phyloP scores from a whole-genome alignment of 352 stramenopile genomes.

The Phytopythium litorale region DNA sequence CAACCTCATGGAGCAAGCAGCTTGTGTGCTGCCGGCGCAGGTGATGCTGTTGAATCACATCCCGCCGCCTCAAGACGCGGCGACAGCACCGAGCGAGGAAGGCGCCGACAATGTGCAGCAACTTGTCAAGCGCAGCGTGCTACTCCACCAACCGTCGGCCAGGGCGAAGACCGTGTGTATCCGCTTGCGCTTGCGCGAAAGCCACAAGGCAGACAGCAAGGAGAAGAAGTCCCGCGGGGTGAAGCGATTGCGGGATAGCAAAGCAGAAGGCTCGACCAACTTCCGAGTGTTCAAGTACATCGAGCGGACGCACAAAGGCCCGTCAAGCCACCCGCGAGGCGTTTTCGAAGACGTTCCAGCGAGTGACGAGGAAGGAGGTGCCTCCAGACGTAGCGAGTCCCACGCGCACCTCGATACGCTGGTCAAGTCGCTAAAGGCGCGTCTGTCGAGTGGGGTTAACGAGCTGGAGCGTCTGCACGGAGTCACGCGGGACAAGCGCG shows the following conservation, averaged over 20 bases:
- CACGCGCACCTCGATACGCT: conserved; percentile 43
- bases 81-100: neutral
- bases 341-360: neutral
- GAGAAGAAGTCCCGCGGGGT: conserved; percentile 7
- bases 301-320: conserved; percentile 45
- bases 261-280: conserved; percentile 5
- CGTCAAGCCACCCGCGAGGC: neutral
- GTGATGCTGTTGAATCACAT: conserved; percentile 42
- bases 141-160: conserved; percentile 32
- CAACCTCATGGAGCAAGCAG: neutral
- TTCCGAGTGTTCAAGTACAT: conserved; percentile 34
- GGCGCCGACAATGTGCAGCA: conserved; percentile 10
- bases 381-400: conserved; percentile 6
- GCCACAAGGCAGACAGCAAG: conserved; percentile 17
- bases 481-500: conserved; percentile 39
- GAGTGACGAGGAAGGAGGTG: neutral
- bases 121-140: conserved; percentile 44
- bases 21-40: conserved; percentile 14
- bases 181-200: conserved; percentile 30
- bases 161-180: conserved; percentile 23
- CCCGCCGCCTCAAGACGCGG: neutral
- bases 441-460: conserved; percentile 28
- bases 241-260: conserved; percentile 31
- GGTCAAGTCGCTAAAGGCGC: conserved; percentile 32
- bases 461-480: conserved; percentile 35